Percentiles rank a stretch among this genome's conserved stretches.
phyloP scores from a whole-genome alignment of 2,329 filamentous ascomycete genomes.

The Teratosphaeria destructans region DNA sequence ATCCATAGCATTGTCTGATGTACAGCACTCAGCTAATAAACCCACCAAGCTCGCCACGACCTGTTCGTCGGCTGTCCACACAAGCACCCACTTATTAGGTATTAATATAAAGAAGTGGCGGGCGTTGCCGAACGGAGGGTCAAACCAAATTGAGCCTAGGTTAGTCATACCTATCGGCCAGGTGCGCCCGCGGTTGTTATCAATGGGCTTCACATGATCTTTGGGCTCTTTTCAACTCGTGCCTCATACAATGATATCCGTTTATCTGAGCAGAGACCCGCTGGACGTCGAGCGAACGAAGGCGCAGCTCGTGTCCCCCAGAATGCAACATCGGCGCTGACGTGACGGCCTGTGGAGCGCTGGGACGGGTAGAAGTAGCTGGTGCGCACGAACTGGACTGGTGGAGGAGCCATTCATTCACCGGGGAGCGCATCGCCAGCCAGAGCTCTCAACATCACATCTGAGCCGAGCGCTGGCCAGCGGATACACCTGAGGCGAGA shows the following conservation, averaged over 20 bases:
- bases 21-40: too few species aligned
- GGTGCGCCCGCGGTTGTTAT: not conserved
- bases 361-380: not conserved
- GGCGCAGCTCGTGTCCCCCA: not conserved
- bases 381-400: not conserved
- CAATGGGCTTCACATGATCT: not conserved
- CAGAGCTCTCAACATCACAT: not conserved
- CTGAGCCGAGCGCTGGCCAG: not conserved
- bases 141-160: not conserved
- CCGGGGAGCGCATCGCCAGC: not conserved
- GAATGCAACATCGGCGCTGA: not conserved
- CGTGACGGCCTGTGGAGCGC: not conserved
- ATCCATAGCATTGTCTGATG: too few species aligned
- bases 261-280: not conserved
- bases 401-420: not conserved
- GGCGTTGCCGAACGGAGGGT: too few species aligned
- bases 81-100: too few species aligned
- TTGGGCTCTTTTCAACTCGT: not conserved
- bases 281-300: not conserved
- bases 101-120: too few species aligned
- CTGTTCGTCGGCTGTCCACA: too few species aligned
- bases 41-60: too few species aligned
- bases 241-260: not conserved
- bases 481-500: not conserved
- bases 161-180: not conserved